phyloP scores from a whole-genome alignment of 1,139 yeast genomes.

The Kazachstania sp. region DNA sequence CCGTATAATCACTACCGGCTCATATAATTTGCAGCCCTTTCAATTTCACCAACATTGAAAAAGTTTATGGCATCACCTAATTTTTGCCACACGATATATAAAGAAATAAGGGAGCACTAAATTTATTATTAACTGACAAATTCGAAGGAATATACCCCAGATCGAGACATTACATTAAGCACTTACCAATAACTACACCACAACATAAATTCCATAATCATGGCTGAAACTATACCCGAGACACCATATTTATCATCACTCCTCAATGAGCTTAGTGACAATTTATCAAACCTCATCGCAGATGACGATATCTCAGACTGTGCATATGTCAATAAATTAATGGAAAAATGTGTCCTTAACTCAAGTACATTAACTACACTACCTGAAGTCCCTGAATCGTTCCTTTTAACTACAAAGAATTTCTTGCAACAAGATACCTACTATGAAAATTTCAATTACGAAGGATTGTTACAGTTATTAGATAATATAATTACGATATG shows the following conservation, averaged over 20 bases:
- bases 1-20: no score
- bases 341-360: conserved; percentile 17
- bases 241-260: not conserved
- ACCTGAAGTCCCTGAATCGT: conserved; percentile 10
- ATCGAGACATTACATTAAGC: no score
- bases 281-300: not conserved
- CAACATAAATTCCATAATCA: no score
- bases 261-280: not conserved
- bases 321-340: conserved; percentile 10
- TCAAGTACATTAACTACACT: conserved; percentile 12
- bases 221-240: not conserved
- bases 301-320: conserved; percentile 6
- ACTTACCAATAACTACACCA: no score
- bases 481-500: conserved; percentile 21
- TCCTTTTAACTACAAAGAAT: conserved; percentile 16
- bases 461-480: conserved; percentile 22
- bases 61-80: no score
- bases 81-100: no score
- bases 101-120: no score
- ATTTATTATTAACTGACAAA: no score
- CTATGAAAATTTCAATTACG: conserved; percentile 16
- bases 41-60: no score
- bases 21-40: no score
- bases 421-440: conserved; percentile 9
- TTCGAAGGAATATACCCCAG: no score